These are phyloP conservation scores for Zymoseptoria brevis DNA, from an alignment of 2,329 filamentous ascomycete species.

Conservation along the genomic window DNA sequence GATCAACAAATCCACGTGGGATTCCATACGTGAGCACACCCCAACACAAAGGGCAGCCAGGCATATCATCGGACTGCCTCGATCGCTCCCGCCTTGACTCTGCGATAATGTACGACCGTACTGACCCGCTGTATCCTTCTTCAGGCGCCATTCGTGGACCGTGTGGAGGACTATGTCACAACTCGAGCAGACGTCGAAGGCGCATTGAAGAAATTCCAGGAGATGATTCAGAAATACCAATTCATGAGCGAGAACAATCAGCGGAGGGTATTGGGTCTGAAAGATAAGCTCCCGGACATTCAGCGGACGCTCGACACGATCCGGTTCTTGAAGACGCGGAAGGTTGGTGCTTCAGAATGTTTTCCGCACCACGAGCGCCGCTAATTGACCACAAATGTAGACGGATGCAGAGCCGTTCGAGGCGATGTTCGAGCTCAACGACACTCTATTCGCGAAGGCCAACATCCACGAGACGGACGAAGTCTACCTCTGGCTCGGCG, in stretches of 20 bases:
- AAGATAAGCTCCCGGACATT: slow-evolving; percentile 95
- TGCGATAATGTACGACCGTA: not conserved
- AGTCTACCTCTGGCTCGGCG: slow-evolving; percentile 95
- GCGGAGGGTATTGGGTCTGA: slow-evolving; percentile 68
- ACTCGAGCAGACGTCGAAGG: slow-evolving; percentile 70
- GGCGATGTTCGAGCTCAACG: slow-evolving; percentile 92
- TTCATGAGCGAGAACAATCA: slow-evolving; percentile 98
- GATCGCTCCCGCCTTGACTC: not conserved
- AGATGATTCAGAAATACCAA: slow-evolving; percentile 98
- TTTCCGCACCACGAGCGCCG: not conserved
- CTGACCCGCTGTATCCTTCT: not conserved
- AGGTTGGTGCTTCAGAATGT: slow-evolving; percentile 40
- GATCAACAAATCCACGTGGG: slow-evolving; percentile 63
- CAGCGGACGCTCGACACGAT: slow-evolving; percentile 92
- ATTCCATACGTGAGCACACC: slow-evolving; percentile 51
- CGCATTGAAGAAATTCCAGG: slow-evolving; percentile 75
- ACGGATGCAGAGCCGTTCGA: slow-evolving; percentile 61
- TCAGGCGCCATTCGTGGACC: slow-evolving; percentile 71
- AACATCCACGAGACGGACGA: slow-evolving; percentile 75
- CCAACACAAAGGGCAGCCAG: not conserved
- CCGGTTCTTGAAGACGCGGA: slow-evolving; percentile 68
- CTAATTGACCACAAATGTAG: slow-evolving; percentile 19
- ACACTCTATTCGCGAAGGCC: slow-evolving; percentile 88
- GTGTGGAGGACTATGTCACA: slow-evolving; percentile 79
- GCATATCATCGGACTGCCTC: not conserved